These are phyloP conservation scores for Cicer bijugum DNA, from an alignment of 306 rosid genomes.

Conservation along the genomic window DNA sequence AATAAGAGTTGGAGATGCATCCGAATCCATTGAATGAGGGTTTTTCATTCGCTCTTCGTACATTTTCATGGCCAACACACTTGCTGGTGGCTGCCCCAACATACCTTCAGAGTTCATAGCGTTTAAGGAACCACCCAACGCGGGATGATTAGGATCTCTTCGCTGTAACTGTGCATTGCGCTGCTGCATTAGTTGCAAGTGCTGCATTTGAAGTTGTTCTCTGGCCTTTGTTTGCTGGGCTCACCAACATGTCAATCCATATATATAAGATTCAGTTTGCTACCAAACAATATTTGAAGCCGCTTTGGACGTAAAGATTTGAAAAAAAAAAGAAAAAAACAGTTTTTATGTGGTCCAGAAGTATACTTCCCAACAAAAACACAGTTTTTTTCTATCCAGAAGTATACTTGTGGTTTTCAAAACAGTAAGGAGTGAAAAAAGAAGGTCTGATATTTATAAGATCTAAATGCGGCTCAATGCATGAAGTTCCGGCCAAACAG, in stretches of 20 bases:
- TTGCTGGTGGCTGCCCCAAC: slow-evolving; percentile 80
- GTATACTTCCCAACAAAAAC: too few relatives aligned
- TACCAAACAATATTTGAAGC: slow-evolving; percentile 13
- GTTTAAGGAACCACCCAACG: slow-evolving; percentile 67
- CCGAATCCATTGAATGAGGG: slow-evolving; percentile 77
- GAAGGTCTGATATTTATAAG: neutral
- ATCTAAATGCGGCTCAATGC: neutral
- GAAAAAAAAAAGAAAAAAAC: too few relatives aligned
- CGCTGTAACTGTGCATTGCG: slow-evolving; percentile 72
- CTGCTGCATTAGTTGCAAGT: slow-evolving; percentile 78
- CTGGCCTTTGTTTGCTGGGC: slow-evolving; percentile 76
- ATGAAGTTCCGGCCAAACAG: neutral
- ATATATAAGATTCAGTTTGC: slow-evolving; percentile 21
- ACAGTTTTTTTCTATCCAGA: too few relatives aligned
- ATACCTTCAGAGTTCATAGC: slow-evolving; percentile 80
- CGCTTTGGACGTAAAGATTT: too few relatives aligned
- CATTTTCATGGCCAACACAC: slow-evolving; percentile 80
- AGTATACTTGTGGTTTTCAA: too few relatives aligned
- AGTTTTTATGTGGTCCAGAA: too few relatives aligned
- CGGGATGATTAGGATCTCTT: slow-evolving; percentile 73
- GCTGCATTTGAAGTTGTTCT: slow-evolving; percentile 86
- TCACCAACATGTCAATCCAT: slow-evolving; percentile 47
- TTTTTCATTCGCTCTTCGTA: slow-evolving; percentile 85
- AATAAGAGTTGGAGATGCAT: slow-evolving; percentile 66
- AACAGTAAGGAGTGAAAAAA: too few relatives aligned